These are phyloP conservation scores for Pyrenophora teres DNA, from an alignment of 2,329 filamentous ascomycete species.

Conservation along the genomic window DNA sequence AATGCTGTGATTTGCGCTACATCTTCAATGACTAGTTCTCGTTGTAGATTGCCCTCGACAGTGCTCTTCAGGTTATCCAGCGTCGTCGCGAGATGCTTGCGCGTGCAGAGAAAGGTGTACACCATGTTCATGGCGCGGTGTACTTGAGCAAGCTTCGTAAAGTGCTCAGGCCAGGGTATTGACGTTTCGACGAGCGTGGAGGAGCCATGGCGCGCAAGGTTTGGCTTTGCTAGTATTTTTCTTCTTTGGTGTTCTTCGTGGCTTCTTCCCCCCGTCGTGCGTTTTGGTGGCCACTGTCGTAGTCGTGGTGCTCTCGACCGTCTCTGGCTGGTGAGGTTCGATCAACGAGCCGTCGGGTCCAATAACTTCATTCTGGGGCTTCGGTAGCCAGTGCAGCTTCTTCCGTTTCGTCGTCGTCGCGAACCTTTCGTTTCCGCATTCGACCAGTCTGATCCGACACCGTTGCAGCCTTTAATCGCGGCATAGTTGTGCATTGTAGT, in stretches of 20 bases:
- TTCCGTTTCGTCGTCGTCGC: conserved; percentile 25
- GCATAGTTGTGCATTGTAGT: conserved; percentile 24
- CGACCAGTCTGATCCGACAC: conserved; percentile 52
- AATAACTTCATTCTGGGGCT: conserved; percentile 10
- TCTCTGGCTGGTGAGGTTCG: conserved; percentile 1
- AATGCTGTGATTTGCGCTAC: conserved; percentile 80
- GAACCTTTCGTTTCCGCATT: conserved; percentile 50
- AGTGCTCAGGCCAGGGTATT: conserved; percentile 73
- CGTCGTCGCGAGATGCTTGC: conserved; percentile 89
- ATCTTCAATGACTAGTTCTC: conserved; percentile 72
- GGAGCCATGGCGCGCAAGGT: conserved; percentile 51
- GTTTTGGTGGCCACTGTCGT: conserved; percentile 60
- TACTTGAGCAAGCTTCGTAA: conserved; percentile 73
- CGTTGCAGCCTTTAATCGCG: conserved; percentile 49
- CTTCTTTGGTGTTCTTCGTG: conserved; percentile 52
- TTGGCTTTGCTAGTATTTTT: conserved; percentile 42
- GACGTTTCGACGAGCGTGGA: conserved; percentile 58
- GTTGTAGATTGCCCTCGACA: conserved; percentile 81
- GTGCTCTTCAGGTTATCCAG: conserved; percentile 85
- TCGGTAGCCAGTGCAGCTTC: conserved; percentile 13
- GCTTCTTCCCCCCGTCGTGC: conserved; percentile 61
- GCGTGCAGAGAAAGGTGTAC: conserved; percentile 91
- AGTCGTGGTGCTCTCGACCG: conserved; percentile 37
- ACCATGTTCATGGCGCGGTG: conserved; percentile 89
- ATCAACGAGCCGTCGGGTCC: conserved; percentile 3